phyloP scores from a whole-genome alignment of 2,329 filamentous ascomycete species.

The Fusarium nematophilum region DNA sequence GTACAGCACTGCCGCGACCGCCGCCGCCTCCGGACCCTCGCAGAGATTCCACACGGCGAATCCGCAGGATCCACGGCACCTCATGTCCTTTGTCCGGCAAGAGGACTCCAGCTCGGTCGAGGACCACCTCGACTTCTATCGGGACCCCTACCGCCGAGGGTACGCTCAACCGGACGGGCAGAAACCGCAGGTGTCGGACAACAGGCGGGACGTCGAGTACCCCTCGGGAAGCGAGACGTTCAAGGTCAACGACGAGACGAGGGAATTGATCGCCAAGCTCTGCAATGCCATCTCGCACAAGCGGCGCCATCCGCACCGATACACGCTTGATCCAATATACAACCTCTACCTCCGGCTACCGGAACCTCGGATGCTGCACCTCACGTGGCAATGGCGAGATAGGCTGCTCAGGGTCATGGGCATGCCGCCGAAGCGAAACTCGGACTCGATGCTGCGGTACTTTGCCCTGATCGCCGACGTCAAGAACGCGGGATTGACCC shows the following conservation, averaged over 20 bases:
- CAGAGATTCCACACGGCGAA: constrained; percentile 20
- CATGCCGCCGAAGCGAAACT: constrained; percentile 66
- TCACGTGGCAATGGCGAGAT: constrained; percentile 66
- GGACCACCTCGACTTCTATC: constrained; percentile 63
- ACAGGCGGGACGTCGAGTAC: constrained; percentile 59
- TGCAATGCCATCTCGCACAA: constrained; percentile 54
- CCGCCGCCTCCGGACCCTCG: constrained; percentile 26
- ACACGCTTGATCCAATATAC: constrained; percentile 59
- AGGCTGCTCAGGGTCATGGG: constrained; percentile 76
- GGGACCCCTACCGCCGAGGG: constrained; percentile 64
- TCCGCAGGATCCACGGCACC: constrained; percentile 52
- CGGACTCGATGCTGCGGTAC: constrained; percentile 80
- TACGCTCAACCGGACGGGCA: constrained; percentile 65
- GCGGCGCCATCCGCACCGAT: constrained; percentile 54
- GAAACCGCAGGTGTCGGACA: constrained; percentile 62
- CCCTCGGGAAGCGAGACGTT: constrained; percentile 57
- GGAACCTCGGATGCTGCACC: constrained; percentile 62
- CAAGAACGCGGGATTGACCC: constrained; percentile 75
- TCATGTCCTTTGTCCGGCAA: constrained; percentile 65
- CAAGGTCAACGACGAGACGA: constrained; percentile 49
- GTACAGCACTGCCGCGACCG: constrained; percentile 45
- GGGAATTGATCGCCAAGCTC: constrained; percentile 53
- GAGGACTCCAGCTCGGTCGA: constrained; percentile 61
- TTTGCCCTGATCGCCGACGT: constrained; percentile 87
- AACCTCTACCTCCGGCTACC: constrained; percentile 62